Evolutionary conservation across 2,329 filamentous ascomycete species (phyloP).

Genomic region (Mariannaea elegans): DNA sequence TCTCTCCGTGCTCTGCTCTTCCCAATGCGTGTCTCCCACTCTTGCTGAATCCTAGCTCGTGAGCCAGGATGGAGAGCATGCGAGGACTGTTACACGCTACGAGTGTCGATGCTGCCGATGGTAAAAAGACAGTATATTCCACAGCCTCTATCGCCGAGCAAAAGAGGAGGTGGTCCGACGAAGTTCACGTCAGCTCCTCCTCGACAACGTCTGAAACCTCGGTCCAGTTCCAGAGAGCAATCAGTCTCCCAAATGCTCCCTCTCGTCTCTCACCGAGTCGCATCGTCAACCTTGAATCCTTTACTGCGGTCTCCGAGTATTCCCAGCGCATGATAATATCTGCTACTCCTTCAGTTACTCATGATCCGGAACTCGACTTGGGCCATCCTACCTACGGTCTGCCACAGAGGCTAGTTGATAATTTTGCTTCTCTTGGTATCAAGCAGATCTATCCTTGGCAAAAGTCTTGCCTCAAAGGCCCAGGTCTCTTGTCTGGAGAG

Average conservation of each 20-base stretch:
- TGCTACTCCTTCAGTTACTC: slow-evolving; percentile 61
- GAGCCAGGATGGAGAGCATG: slow-evolving; percentile 50
- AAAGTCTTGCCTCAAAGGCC: slow-evolving; percentile 74
- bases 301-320: slow-evolving; percentile 57
- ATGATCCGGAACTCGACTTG: slow-evolving; percentile 67
- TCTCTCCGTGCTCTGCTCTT: neutral
- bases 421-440: slow-evolving; percentile 74
- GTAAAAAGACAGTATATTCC: slow-evolving; percentile 49
- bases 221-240: slow-evolving; percentile 46
- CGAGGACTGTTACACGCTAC: slow-evolving; percentile 58
- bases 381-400: slow-evolving; percentile 71
- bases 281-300: slow-evolving; percentile 51
- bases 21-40: neutral
- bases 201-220: slow-evolving; percentile 13
- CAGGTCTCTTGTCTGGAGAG: slow-evolving; percentile 70
- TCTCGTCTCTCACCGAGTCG: slow-evolving; percentile 52
- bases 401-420: slow-evolving; percentile 66
- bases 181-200: slow-evolving; percentile 18
- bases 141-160: slow-evolving; percentile 55
- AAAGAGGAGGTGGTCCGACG: slow-evolving; percentile 53
- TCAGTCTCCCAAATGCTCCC: slow-evolving; percentile 44
- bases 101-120: slow-evolving; percentile 58
- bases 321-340: slow-evolving; percentile 62
- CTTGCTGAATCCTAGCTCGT: neutral
- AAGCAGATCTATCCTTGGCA: slow-evolving; percentile 82